Evolutionary conservation across 768 basidiomycete genomes (phyloP).

Genomic region (Boletus patriciae): DNA sequence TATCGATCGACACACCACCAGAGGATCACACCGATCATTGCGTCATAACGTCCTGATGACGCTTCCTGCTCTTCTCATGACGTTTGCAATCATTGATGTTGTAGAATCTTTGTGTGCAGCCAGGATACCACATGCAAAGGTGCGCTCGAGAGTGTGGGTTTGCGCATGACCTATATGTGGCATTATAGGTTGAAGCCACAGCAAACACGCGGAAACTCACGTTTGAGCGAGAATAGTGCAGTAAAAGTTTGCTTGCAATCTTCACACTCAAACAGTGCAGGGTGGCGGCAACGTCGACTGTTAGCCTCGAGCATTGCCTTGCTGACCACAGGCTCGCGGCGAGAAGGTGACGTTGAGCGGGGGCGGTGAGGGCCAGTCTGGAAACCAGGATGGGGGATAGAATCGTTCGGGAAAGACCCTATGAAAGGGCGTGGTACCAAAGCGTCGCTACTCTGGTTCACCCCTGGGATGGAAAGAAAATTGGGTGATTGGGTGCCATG

Average conservation of each 20-base stretch:
- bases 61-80: slow-evolving; percentile 35
- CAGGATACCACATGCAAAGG: slow-evolving; percentile 25
- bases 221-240: slow-evolving; percentile 33
- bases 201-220: slow-evolving; percentile 16
- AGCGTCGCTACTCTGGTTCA: too few relatives aligned
- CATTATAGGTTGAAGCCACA: background rate
- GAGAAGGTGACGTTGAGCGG: slow-evolving; percentile 15
- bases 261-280: slow-evolving; percentile 18
- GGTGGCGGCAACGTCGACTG: slow-evolving; percentile 31
- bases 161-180: slow-evolving; percentile 27
- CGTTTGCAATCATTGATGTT: slow-evolving; percentile 37
- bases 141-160: slow-evolving; percentile 31
- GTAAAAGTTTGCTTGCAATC: slow-evolving; percentile 30
- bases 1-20: slow-evolving; percentile 24
- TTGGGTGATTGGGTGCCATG: too few relatives aligned
- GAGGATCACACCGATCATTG: slow-evolving; percentile 15
- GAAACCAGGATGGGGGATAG: background rate
- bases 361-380: slow-evolving; percentile 15
- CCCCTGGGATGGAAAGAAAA: too few relatives aligned
- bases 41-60: slow-evolving; percentile 23
- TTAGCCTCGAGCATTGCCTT: slow-evolving; percentile 36
- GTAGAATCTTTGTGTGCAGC: slow-evolving; percentile 30
- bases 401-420: background rate
- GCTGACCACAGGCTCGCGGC: slow-evolving; percentile 27
- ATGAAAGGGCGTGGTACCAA: background rate